Base-by-base conservation (phyloP, 2,329 filamentous ascomycete species). In the Exserohilum turcica region DNA sequence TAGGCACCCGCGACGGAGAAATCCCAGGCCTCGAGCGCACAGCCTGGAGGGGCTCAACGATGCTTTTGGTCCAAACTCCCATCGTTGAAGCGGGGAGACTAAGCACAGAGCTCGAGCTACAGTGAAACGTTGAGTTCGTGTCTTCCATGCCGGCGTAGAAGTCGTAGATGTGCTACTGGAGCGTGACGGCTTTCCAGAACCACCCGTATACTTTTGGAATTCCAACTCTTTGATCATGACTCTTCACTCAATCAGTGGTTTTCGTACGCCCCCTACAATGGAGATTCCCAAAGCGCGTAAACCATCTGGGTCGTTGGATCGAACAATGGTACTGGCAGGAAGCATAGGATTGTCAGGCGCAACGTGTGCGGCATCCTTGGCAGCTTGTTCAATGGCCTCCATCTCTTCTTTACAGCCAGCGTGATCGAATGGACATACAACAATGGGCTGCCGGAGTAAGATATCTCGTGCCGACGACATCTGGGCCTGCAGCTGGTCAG, bases 361-460 rank as follows among this genome's bases (percentile, higher is more conserved):
- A 56, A 97, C 88, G 57, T 90, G 86, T 13, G 90, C 89, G 2
- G 94, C 93, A 65, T 97, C 93, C 74, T 92, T 93, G 37, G 94
- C 94, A 0, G 94, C 90, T 76, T 96, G 91, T 71, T 97, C 92
- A 59, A 99, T 97, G 32, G 92, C 92, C 67, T 96, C 92, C 91
- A 99, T 97, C 77, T 97, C 94, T 72, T 97, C 92, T 74, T 96
- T 97, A 78, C 94, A 99, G 13, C 89, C 90, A 62, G 95, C 91
- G 69, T 97, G 91, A 70, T 99, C 94, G 57, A 97, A 86, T 0
- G 94, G 93, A 68, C 93, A 97, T 45, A 97, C 94, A 29, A 97
- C 91, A 52, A 99, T 97, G 5, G 91, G 92, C 75, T 97, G 91
- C 47, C 93, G 86, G 37, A 97, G 82, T 27, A 86, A 82, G 49